These are phyloP conservation scores for Flaveria robusta DNA, from an alignment of 129 eudicot species.

Conservation along the genomic window DNA sequence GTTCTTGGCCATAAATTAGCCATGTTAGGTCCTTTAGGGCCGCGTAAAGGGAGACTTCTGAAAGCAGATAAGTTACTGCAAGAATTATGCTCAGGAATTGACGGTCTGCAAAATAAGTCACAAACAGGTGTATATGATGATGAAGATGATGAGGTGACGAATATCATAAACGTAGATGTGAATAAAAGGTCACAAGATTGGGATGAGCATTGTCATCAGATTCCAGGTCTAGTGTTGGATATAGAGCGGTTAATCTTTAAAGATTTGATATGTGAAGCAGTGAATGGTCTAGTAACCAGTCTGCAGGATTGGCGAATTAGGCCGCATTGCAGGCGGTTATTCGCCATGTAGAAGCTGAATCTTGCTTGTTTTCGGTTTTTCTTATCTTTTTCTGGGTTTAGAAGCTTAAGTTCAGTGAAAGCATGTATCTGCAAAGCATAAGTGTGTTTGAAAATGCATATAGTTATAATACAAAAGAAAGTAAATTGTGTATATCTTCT, in stretches of 20 bases:
- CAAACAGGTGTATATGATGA: conserved; percentile 42
- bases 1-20: conserved; percentile 54
- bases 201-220: conserved; percentile 45
- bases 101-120: conserved; percentile 42
- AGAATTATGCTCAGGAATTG: conserved; percentile 58
- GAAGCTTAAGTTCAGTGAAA: conserved; percentile 25
- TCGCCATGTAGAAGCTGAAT: conserved; percentile 36
- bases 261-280: conserved; percentile 74
- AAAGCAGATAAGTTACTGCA: conserved; percentile 49
- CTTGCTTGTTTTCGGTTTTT: conserved; percentile 18
- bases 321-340: conserved; percentile 42
- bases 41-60: conserved; percentile 28
- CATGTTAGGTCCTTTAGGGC: conserved; percentile 39
- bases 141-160: conserved; percentile 52
- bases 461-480: conserved; percentile 33
- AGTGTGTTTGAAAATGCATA: conserved; percentile 27
- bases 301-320: conserved; percentile 31
- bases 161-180: conserved; percentile 64
- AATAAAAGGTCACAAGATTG: conserved; percentile 56
- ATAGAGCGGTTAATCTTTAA: conserved; percentile 83
- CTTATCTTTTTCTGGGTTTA: not conserved
- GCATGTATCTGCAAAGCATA: conserved; percentile 33
- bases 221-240: conserved; percentile 77
- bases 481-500: conserved; percentile 3
- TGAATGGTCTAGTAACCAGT: conserved; percentile 41